These are phyloP conservation scores for Suillus fuscotomentosus DNA, from an alignment of 768 basidiomycete genomes.

Conservation along the genomic window DNA sequence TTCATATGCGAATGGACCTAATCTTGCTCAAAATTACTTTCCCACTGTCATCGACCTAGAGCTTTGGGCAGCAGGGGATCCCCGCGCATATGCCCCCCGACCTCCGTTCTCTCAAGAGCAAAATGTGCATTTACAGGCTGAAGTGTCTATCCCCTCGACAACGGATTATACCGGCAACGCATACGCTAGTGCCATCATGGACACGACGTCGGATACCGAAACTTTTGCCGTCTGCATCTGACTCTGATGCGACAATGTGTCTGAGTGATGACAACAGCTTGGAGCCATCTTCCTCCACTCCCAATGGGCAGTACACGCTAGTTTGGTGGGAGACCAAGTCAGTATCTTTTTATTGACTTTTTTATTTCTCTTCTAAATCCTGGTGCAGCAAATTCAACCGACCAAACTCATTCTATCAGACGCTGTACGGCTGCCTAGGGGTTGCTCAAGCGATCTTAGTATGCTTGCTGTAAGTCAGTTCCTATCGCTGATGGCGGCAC, in stretches of 20 bases:
- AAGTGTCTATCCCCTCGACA: not conserved
- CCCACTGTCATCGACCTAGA: not conserved
- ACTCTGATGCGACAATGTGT: too few relatives aligned
- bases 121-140: not conserved
- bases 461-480: conserved; percentile 46
- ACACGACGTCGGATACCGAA: too few relatives aligned
- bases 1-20: not conserved
- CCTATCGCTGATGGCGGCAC: not conserved
- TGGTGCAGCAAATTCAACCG: conserved; percentile 41
- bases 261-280: too few relatives aligned
- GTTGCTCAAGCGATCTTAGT: conserved; percentile 57
- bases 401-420: conserved; percentile 61
- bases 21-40: not conserved
- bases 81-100: not conserved
- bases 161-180: not conserved
- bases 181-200: not conserved
- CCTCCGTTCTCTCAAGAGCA: not conserved
- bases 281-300: not conserved
- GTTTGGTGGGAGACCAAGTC: conserved; percentile 73
- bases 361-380: not conserved
- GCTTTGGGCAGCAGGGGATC: not conserved
- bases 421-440: conserved; percentile 60
- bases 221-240: too few relatives aligned
- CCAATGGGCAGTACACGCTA: conserved; percentile 44
- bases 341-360: conserved; percentile 14